Base-by-base conservation (phyloP, 2,329 filamentous ascomycete genomes). In the Setomelanomma holmii region DNA sequence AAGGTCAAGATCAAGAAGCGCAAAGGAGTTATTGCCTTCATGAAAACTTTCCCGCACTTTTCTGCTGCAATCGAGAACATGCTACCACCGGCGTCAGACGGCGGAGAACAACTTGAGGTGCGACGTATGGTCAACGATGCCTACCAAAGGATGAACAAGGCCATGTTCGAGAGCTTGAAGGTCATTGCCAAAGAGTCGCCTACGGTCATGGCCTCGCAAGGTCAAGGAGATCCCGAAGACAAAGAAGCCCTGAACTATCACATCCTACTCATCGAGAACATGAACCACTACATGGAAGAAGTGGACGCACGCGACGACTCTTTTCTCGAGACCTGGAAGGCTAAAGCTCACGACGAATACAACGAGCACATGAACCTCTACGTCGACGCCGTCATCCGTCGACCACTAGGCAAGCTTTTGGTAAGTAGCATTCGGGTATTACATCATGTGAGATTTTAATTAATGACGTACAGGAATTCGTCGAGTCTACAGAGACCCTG, bases 1-100 rank as follows among this genome's bases (percentile, higher is more conserved):
- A 98, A 98, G 76, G 93, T 99, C 74, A 97, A 97, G 80, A 92
- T 97, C 76, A 97, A 96, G 81, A 98, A 98, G 81, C 89, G 95
- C 62, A 97, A 96, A 78, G 93, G 95, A 10, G 91, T 99, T 50
- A 97, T 98, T 66, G 88, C 88, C 14, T 98, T 98, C 75, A 93
- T 98, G 80, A 90, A 91, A 59, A 89, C 93, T 35, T 98, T 98
- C 80, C 95, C 93, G 0, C 81, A 88, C 53, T 97, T 97, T 76
- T 87, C 87, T n/a, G 77, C 85, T 1, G 87, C 89, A 0, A 85
- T 97, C 1, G 93, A 97, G 76, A 92, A 88, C 67, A 93, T 96
- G 85, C 82, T 96, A 40, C 60, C 55, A 1, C 78, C 82, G 0
- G 50, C 73, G 6, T 69, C 77, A 2, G 76, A 78, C 12, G 82